Base-by-base conservation (phyloP, 345 rosid genomes). In the Salix koriyanagi region DNA sequence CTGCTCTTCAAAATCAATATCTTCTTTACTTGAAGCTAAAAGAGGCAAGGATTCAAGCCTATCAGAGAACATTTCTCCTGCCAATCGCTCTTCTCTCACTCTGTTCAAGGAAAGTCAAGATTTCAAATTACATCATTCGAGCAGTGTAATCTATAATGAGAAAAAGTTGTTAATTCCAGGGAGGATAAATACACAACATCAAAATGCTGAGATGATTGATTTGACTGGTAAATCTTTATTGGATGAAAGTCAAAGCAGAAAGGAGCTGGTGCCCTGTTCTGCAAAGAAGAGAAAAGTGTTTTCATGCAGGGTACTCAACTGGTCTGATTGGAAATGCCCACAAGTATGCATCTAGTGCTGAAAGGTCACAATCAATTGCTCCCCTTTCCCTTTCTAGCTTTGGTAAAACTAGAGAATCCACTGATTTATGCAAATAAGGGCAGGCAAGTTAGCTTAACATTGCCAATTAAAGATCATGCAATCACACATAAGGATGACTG, bases 81-180 rank as follows among this genome's bases (percentile, higher is more conserved):
- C 98, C 41, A 93, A 93, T 82, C 86, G 85, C 44, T 84, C 94
- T 70, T 89, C 88, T 84, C 87, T 88, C 75, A 78, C 79, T 80
- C 85, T 80, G 62, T 67, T 44, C 66, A 85, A 72, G 73, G 87
- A 79, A 48, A 52, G 72, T 52, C 82, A 74, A 56, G 74, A 70
- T 80, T 73, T 84, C 60, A 86, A 82, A 80, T 81, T 82, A 86
- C 85, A 84, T 71, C 79, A 77, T 76, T 82, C 85, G 19, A 79
- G 79, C 76, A 81, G 81, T 66, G 74, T 77, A 44, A 58, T 83
- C 41, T 52, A 69, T 16, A 76, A 78, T 12, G 84, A 84, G 75
- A 84, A 83, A 71, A 85, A 54, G 71, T 3, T 71, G 6, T 56
- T 71, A 74, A 74, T 76, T 75, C 70, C 76, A 5, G 84, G 83